phyloP scores from a whole-genome alignment of 805 yeast species.

The Barnettozyma populi region DNA sequence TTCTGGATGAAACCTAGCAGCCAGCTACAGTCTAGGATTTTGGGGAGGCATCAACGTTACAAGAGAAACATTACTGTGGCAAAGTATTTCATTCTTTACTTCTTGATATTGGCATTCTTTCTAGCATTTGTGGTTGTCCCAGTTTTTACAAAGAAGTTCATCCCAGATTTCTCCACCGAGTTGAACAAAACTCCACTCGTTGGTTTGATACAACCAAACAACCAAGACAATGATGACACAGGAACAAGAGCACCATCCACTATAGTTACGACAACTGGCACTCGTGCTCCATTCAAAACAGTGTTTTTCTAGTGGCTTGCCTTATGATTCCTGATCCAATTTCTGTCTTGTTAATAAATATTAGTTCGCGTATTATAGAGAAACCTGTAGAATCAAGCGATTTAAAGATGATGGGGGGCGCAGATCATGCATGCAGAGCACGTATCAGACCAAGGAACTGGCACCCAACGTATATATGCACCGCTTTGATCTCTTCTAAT shows the following conservation, averaged over 20 bases:
- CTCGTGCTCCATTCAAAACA: constrained; percentile 28
- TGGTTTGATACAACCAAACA: constrained; percentile 55
- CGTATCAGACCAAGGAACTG: too few species aligned
- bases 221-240: constrained; percentile 62
- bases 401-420: too few species aligned
- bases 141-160: constrained; percentile 29
- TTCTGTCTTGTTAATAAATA: not conserved
- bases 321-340: not conserved
- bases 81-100: constrained; percentile 43
- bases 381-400: too few species aligned
- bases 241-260: constrained; percentile 49
- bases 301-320: constrained; percentile 13
- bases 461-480: too few species aligned
- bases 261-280: constrained; percentile 35
- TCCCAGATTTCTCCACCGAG: constrained; percentile 24
- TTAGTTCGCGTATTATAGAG: not conserved
- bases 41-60: constrained; percentile 33
- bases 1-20: constrained; percentile 60
- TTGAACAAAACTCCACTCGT: constrained; percentile 22
- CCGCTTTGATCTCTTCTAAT: not conserved
- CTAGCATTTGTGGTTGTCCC: constrained; percentile 43
- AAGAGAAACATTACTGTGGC: constrained; percentile 36
- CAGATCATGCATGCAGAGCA: too few species aligned
- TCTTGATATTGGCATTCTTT: constrained; percentile 35
- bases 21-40: constrained; percentile 32